phyloP scores from a whole-genome alignment of 441 rosid genomes.

The Manihot esculenta region DNA sequence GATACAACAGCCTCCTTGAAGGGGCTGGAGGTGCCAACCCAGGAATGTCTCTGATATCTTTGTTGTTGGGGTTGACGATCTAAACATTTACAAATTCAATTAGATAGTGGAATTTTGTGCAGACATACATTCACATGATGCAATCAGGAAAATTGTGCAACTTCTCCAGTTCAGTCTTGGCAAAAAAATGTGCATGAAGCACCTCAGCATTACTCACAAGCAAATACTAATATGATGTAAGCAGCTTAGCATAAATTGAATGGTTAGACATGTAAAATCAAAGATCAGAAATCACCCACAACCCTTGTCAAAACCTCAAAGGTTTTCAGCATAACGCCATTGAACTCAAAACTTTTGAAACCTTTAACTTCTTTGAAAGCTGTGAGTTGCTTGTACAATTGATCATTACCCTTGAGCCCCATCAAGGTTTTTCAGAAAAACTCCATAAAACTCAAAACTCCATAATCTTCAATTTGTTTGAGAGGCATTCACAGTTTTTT shows the following conservation, averaged over 20 bases:
- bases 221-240: not conserved
- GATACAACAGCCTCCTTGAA: slow-evolving; percentile 71
- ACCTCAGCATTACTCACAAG: not conserved
- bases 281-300: not conserved
- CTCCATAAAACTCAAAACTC: not conserved
- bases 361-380: not conserved
- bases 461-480: not conserved
- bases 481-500: not conserved
- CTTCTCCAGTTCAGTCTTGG: not conserved
- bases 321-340: not conserved
- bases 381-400: not conserved
- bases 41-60: slow-evolving; percentile 91
- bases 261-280: not conserved
- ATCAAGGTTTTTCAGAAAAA: slow-evolving; percentile 6
- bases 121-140: not conserved
- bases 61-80: slow-evolving; percentile 91
- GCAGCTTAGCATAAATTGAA: too few species aligned
- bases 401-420: not conserved
- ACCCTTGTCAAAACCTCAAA: not conserved
- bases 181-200: not conserved
- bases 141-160: not conserved
- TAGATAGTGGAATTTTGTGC: slow-evolving; percentile 12
- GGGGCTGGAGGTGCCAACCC: slow-evolving; percentile 99
- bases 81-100: slow-evolving; percentile 33
- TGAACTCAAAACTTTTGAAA: not conserved